These are phyloP conservation scores for Cercospora berteroae DNA, from an alignment of 2,329 filamentous ascomycete genomes.

Conservation along the genomic window DNA sequence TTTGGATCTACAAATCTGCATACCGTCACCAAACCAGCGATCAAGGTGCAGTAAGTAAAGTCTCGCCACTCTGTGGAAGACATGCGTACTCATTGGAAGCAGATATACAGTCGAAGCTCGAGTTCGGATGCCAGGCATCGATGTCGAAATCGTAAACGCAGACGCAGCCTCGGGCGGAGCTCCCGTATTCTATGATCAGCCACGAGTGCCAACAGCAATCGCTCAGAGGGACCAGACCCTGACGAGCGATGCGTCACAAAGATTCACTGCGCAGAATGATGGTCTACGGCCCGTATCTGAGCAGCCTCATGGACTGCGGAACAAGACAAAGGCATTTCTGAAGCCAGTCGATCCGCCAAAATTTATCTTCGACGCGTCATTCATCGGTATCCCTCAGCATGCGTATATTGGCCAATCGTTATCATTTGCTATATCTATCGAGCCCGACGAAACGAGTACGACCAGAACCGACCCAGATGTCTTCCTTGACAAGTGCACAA, in stretches of 20 bases:
- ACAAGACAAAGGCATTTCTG: slow-evolving; percentile 21
- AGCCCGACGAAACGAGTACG: slow-evolving; percentile 9
- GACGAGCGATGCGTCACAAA: slow-evolving; percentile 7
- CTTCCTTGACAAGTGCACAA: slow-evolving; percentile 19
- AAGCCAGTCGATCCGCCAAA: slow-evolving; percentile 12
- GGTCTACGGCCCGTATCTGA: slow-evolving; percentile 1
- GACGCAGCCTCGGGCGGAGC: background rate
- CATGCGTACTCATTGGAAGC: background rate
- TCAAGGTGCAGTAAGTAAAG: slow-evolving; percentile 7
- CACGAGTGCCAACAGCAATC: slow-evolving; percentile 14
- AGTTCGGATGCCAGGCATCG: slow-evolving; percentile 20
- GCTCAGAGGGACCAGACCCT: slow-evolving; percentile 9
- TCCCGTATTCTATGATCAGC: slow-evolving; percentile 18
- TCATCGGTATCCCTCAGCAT: slow-evolving; percentile 13
- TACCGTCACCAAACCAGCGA: background rate
- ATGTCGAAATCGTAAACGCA: slow-evolving; percentile 14
- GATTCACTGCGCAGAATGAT: slow-evolving; percentile 16
- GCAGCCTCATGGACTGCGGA: slow-evolving; percentile 16
- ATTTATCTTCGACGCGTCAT: slow-evolving; percentile 15
- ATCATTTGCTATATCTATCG: slow-evolving; percentile 11
- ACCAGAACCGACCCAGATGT: slow-evolving; percentile 12
- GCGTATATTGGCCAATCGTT: slow-evolving; percentile 17
- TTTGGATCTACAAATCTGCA: slow-evolving; percentile 3
- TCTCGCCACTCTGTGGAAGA: background rate
- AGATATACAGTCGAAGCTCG: slow-evolving; percentile 7